phyloP scores from a whole-genome alignment of 192 early-diverging fungal genomes.

The Entomortierella chlamydospora region DNA sequence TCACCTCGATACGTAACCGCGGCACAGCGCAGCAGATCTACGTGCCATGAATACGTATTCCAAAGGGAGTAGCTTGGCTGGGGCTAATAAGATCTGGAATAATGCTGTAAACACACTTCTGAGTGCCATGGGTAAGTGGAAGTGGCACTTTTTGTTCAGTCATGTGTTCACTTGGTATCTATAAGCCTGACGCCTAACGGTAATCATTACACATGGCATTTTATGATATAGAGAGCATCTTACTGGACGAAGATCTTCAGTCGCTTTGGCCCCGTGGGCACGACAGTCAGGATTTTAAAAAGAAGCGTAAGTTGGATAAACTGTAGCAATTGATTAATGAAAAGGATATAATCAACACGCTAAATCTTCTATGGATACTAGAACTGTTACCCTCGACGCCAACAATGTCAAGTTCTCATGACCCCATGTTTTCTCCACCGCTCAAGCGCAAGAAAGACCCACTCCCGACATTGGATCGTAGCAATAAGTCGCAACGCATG shows the following conservation, averaged over 20 bases:
- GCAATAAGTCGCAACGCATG: conserved; percentile 41
- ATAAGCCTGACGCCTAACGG: background rate
- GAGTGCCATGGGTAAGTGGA: conserved; percentile 46
- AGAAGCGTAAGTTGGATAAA: conserved; percentile 22
- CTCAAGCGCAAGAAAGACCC: conserved; percentile 48
- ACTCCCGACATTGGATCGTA: conserved; percentile 23
- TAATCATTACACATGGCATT: background rate
- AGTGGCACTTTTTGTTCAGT: background rate
- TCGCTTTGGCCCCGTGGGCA: conserved; percentile 48
- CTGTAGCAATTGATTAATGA: background rate
- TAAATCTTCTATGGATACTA: background rate
- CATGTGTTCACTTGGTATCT: background rate
- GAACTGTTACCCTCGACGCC: conserved; percentile 25
- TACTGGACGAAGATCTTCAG: conserved; percentile 44
- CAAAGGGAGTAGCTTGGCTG: background rate
- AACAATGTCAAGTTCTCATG: conserved; percentile 23
- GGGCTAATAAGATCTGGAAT: conserved; percentile 40
- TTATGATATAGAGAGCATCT: conserved; percentile 37
- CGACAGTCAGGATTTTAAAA: conserved; percentile 29
- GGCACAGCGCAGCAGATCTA: background rate
- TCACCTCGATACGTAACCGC: background rate
- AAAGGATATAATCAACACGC: background rate
- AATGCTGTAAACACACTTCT: conserved; percentile 51
- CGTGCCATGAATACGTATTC: conserved; percentile 6
- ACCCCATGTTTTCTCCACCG: conserved; percentile 44